Percentiles rank a stretch among this genome's conserved stretches.
These are phyloP conservation scores for Tetradesmus lagerheimii DNA, from an alignment of 139 green algal genomes.

Conservation along the genomic window DNA sequence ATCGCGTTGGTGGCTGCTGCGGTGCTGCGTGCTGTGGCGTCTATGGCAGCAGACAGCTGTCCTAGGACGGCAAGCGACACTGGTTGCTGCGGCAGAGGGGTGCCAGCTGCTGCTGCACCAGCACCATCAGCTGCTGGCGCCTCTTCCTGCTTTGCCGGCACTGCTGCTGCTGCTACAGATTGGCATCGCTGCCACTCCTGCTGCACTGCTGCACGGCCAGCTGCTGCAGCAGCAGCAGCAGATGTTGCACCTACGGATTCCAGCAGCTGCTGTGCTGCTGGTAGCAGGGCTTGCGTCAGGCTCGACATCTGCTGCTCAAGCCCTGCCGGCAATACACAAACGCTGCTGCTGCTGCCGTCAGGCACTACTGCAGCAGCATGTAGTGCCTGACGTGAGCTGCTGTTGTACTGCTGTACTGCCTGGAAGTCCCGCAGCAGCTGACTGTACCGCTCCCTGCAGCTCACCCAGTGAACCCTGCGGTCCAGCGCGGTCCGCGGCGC, in stretches of 20 bases:
- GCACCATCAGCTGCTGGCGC: neutral
- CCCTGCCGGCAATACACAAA: neutral
- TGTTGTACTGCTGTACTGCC: slow-evolving; percentile 25
- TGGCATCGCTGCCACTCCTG: slow-evolving; percentile 5
- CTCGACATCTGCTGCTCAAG: neutral
- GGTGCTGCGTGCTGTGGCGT: neutral
- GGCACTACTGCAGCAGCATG: neutral
- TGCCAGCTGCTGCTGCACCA: neutral
- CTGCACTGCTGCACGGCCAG: neutral
- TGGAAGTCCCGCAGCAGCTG: slow-evolving; percentile 21
- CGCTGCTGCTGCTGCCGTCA: neutral
- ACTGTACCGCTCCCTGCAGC: slow-evolving; percentile 11
- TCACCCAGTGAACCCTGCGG: neutral
- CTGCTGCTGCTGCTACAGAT: slow-evolving; percentile 5
- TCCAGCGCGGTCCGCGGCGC: neutral
- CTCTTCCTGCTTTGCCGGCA: neutral
- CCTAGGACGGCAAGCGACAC: neutral
- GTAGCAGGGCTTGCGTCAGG: neutral
- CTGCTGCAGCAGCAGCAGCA: neutral
- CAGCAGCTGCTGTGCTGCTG: slow-evolving; percentile 13
- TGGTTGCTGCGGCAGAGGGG: neutral
- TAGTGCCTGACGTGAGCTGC: neutral
- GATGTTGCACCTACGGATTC: neutral
- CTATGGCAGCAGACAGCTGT: slow-evolving; percentile 5
- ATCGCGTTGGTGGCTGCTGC: neutral